Base-by-base conservation (phyloP, 768 basidiomycete species). In the Kwoniella sp. region DNA sequence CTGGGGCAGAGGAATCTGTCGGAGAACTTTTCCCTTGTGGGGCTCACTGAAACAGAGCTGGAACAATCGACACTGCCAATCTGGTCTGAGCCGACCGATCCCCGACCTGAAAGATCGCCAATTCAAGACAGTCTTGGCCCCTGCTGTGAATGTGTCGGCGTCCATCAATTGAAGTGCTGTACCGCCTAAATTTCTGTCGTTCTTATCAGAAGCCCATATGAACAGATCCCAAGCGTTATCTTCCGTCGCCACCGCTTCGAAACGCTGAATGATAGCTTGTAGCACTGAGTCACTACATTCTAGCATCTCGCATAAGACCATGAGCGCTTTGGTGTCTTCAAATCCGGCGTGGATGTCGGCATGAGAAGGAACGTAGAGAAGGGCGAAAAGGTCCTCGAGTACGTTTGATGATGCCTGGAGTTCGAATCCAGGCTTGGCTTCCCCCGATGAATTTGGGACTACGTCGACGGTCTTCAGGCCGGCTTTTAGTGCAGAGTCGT, bases 201-300 rank as follows among this genome's bases (percentile, higher is more conserved):
- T 27, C 29, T 36, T 21, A 8, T 37, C 37, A 1, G 60, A 54
- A 1, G 51, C n/a, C 21, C 52, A 60, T 0, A 51, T 17, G 21
- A 60, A 26, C 19, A 52, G 25, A 12, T 54, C 51, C 52, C 44
- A 54, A n/a, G n/a, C n/a, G n/a, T 33, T 33, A 13, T 17, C 36
- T 27, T 25, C 26, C 37, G 40, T 46, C 29, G n/a, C n/a, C n/a
- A n/a, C n/a, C n/a, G n/a, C n/a, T n/a, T n/a, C n/a, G n/a, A n/a
- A n/a, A n/a, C n/a, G n/a, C n/a, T n/a, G 0, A 30, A 13, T 40
- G 48, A 22, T 10, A 53, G 33, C 15, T 36, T n/a, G 13, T 53
- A 54, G 51, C 46, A 33, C 3, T 26, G 44, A 27, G 12, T 49
- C 21, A 0, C 29, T 19, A 25, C 44, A 47, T 2, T 46, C 56